Conservation (phyloP, 2,329 filamentous ascomycete species). For the Colletotrichum tanaceti region DNA sequence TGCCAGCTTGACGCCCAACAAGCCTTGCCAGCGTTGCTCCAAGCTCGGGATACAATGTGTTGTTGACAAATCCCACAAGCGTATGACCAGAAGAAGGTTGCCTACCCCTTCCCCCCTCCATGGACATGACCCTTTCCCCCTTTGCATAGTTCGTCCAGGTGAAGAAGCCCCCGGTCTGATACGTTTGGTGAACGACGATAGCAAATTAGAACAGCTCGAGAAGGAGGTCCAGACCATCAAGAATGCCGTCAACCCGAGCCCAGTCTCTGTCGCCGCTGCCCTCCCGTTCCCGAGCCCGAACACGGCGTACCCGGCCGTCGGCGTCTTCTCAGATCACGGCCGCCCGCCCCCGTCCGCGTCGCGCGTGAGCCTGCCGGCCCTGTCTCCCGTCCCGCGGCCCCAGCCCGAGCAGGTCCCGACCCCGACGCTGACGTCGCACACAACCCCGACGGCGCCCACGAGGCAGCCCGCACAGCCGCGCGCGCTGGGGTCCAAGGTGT, state of each 20-base stretch:
- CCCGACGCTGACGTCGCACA: slow-evolving; percentile 46
- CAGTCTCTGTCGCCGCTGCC: slow-evolving; percentile 27
- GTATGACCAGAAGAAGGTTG: slow-evolving; percentile 59
- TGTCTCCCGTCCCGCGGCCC: slow-evolving; percentile 30
- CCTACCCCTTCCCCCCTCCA: slow-evolving; percentile 1
- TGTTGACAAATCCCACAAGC: slow-evolving; percentile 61
- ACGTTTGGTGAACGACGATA: slow-evolving; percentile 43
- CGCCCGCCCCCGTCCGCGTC: slow-evolving; percentile 36
- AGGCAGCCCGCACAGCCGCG: slow-evolving; percentile 53
- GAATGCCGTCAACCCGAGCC: slow-evolving; percentile 51
- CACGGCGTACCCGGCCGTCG: slow-evolving; percentile 41
- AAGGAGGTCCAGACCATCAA: slow-evolving; percentile 42
- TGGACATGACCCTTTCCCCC: background rate
- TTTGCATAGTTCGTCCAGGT: background rate
- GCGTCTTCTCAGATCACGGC: slow-evolving; percentile 42
- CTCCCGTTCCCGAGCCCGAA: slow-evolving; percentile 47
- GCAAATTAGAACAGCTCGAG: slow-evolving; percentile 61
- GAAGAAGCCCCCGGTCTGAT: slow-evolving; percentile 18
- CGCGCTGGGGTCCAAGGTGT: slow-evolving; percentile 59
- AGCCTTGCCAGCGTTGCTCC: slow-evolving; percentile 58
- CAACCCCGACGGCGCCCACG: slow-evolving; percentile 45
- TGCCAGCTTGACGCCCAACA: slow-evolving; percentile 51
- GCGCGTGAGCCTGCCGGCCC: slow-evolving; percentile 32
- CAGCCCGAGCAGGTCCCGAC: slow-evolving; percentile 41
- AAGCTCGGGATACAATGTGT: slow-evolving; percentile 58